Base-by-base conservation (phyloP, 2,329 filamentous ascomycete genomes). In the Metarhizium sp. region DNA sequence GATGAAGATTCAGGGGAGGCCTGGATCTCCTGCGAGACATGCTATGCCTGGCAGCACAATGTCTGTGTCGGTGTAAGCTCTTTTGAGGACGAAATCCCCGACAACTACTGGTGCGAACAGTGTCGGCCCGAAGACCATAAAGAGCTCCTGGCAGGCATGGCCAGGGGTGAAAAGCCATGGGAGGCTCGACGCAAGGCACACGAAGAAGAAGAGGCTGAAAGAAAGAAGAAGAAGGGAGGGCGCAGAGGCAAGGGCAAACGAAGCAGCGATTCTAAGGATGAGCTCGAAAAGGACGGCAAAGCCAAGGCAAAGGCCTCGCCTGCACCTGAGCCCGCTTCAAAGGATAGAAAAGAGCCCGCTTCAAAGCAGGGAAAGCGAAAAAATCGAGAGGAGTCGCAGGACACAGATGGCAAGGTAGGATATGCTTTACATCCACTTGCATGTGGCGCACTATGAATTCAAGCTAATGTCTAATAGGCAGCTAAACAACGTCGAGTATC, bases 1-100 rank as follows among this genome's bases (percentile, higher is more conserved):
- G 88, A 92, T 58, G 89, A 92, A 62, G 89, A 95, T 62, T 86
- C 89, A 14, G 89, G 88, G 61, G 87, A 94, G 63, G 86, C 91
- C 53, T 97, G 95, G 91, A 96, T 99, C 65, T 90, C 88, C 58
- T 99, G 94, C 75, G 94, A 99, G 71, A 83, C 82, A 50, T 99
- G 94, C 71, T 84, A 84, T 51, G 92, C 87, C 46, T 99, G 94
- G 94, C 94, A 99, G 72, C 94, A 99, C 72, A 96, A 96, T 66
- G 86, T 95, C 60, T 99, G 94, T 69, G 90, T 99, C 77, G 90
- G 90, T 53, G 82, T 96, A 67, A 84, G 80, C 64, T 84, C 86
- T 50, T 90, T 88, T 63, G 82, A 86, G 36, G 88, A 92, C 57
- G 84, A 92, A 64, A 79, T 90, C 55, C 87, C 88, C 34, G 88